These are phyloP conservation scores for Eurotiales sp. DNA, from an alignment of 2,329 filamentous ascomycete species.

Conservation along the genomic window DNA sequence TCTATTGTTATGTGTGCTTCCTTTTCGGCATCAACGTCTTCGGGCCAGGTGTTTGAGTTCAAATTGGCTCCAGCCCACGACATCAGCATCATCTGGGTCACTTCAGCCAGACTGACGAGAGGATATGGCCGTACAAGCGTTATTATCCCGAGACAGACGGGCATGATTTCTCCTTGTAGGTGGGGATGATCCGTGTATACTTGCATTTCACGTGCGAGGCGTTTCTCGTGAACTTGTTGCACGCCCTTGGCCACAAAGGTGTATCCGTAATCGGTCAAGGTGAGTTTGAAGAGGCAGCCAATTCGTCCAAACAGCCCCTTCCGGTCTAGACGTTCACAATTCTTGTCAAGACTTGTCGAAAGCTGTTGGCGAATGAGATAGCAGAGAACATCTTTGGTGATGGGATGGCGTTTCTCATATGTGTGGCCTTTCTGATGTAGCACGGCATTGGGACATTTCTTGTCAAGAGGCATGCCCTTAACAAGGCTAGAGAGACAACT, in stretches of 20 bases:
- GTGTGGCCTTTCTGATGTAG: background rate
- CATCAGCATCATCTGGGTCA: slow-evolving; percentile 2
- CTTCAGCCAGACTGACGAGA: background rate
- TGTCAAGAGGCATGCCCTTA: background rate
- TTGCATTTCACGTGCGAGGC: background rate
- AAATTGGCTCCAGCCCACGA: slow-evolving; percentile 1
- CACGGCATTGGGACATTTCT: background rate
- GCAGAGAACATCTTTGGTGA: background rate
- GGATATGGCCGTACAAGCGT: slow-evolving; percentile 1
- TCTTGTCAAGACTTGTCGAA: background rate
- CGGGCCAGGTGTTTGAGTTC: background rate
- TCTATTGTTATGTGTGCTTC: background rate
- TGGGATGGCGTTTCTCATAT: background rate
- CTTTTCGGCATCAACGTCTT: background rate
- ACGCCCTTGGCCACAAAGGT: slow-evolving; percentile 5
- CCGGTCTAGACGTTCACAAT: background rate
- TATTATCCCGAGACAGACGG: background rate
- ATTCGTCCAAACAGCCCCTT: background rate
- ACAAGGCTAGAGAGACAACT: background rate
- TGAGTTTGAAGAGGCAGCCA: slow-evolving; percentile 2
- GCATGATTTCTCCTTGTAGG: background rate
- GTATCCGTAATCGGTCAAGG: background rate
- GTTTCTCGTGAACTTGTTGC: background rate
- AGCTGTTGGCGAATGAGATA: background rate
- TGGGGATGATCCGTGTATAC: background rate